Evolutionary conservation across 2,329 filamentous ascomycete species (phyloP), one percentile per base, ranked within the genome.

Genomic region (Xylariales sp.): DNA sequence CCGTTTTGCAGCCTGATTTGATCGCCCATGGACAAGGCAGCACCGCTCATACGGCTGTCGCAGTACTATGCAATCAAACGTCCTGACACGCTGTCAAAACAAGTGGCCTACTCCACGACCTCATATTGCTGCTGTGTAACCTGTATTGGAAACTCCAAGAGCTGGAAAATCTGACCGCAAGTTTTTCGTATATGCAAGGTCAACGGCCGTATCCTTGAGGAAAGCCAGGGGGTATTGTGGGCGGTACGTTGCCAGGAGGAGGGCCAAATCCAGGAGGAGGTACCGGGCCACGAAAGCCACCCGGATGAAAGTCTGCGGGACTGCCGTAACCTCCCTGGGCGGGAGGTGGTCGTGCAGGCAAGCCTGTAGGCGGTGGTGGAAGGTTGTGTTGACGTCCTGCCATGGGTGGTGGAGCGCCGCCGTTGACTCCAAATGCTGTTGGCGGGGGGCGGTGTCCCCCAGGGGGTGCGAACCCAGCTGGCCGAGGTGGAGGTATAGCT

Each of bases 321-420:
- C 83, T 84, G 31, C 82, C 83, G 56, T 84, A 86, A 2, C 80
- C 81, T 37, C 69, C 80, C 53, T 83, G 78, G 12, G 73, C 79
- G 14, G 81, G 80, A 4, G 84, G 84, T n/a, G 84, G 84, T 28
- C 84, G 70, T 43, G 83, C 80, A 28, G 84, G 84, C 19, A 71
- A 48, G 1, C 68, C 68, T 14, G 76, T 74, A 24, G 80, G 77
- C 35, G 80, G 77, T 11, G 77, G 73, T 11, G 82, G 73, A 21
- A 79, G 71, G 42, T 69, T 64, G 28, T 58, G 55, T 32, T 59
- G 52, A 29, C 58, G 53, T 24, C 55, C 54, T n/a, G 55, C 47
- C 11, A 51, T 51, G 18, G 51, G 51, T 33, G 49, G 54, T 10
- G 60, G 58, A 12, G 59, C 63, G 52, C 46, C 65, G 54, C 61